A percentile compares a stretch with the other conserved stretches of the same genome.
Evolutionary conservation across 2,329 filamentous ascomycete genomes (phyloP).

Genomic region (Phaeophleospora eucalypticola): DNA sequence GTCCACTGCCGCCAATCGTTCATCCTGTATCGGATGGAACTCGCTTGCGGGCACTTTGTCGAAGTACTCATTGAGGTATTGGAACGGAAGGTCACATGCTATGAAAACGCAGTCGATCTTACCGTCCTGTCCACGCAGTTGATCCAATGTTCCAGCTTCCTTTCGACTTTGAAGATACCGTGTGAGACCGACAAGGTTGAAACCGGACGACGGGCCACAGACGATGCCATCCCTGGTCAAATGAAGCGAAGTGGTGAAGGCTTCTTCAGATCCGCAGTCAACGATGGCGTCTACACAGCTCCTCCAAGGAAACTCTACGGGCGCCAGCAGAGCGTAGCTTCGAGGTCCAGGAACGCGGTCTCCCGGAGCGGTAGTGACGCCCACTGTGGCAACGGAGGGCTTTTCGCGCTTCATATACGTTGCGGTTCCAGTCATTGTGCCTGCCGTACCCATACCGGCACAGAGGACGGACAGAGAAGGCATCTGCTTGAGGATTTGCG

Average conservation of each 20-base stretch:
- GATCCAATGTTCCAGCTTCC: constrained; percentile 39
- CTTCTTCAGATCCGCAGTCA: constrained; percentile 53
- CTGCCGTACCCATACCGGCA: constrained; percentile 86
- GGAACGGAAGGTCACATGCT: constrained; percentile 61
- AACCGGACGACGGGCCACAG: constrained; percentile 59
- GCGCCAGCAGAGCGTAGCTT: constrained; percentile 47
- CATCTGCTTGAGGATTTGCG: constrained; percentile 76
- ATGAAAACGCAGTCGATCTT: constrained; percentile 55
- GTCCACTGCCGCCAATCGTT: constrained; percentile 49
- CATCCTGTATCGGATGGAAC: constrained; percentile 49
- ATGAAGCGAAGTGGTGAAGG: constrained; percentile 51
- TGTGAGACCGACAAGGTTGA: constrained; percentile 52
- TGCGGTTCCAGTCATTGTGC: constrained; percentile 57
- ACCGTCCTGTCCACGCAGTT: constrained; percentile 45
- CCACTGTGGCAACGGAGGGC: constrained; percentile 15
- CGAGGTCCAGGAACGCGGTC: constrained; percentile 58
- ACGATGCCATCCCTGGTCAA: constrained; percentile 56
- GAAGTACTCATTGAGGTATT: constrained; percentile 58
- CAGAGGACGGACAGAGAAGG: constrained; percentile 77
- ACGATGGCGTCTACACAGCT: constrained; percentile 53
- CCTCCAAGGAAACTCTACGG: constrained; percentile 57
- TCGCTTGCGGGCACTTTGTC: constrained; percentile 47
- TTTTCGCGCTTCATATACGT: neutral
- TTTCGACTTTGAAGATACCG: constrained; percentile 51
- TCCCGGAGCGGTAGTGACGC: constrained; percentile 55